A percentile compares a stretch with the other conserved stretches of the same genome.
Conservation (phyloP, 1,139 yeast genomes). For the Kodamaea derodonti region DNA sequence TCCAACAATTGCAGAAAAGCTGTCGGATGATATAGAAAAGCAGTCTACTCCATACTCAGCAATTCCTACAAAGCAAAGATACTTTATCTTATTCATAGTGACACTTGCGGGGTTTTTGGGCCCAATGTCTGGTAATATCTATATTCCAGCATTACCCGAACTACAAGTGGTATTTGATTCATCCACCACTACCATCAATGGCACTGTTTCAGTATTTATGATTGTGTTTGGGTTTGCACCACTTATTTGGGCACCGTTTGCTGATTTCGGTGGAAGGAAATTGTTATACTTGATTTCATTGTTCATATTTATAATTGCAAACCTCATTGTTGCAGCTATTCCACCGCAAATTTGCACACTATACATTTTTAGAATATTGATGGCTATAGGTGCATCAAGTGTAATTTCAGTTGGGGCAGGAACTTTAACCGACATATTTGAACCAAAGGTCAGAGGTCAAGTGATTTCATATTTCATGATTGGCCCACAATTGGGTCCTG, state of each 20-base stretch:
- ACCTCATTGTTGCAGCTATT: conserved; percentile 43
- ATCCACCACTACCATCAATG: conserved; percentile 46
- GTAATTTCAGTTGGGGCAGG: conserved; percentile 58
- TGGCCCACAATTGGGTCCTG: conserved; percentile 60
- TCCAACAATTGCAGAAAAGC: not conserved
- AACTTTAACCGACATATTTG: conserved; percentile 48
- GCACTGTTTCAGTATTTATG: conserved; percentile 61
- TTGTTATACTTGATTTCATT: conserved; percentile 45
- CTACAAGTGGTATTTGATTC: conserved; percentile 39
- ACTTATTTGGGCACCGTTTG: conserved; percentile 51
- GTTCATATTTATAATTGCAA: conserved; percentile 40
- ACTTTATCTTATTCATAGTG: conserved; percentile 29
- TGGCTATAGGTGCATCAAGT: conserved; percentile 54
- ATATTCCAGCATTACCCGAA: conserved; percentile 52
- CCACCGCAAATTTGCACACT: conserved; percentile 46
- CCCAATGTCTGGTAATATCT: conserved; percentile 58
- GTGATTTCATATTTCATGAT: conserved; percentile 53
- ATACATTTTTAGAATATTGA: conserved; percentile 42
- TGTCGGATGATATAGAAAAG: not conserved
- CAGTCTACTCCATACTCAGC: conserved; percentile 9
- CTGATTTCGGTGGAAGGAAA: conserved; percentile 59
- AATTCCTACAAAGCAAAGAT: conserved; percentile 15
- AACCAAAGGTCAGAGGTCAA: conserved; percentile 46
- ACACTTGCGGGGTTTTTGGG: conserved; percentile 55
- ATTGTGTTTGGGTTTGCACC: conserved; percentile 53